Evolutionary conservation across 1,284 basidiomycete genomes (phyloP).

Genomic region (Papiliotrema terrestris): DNA sequence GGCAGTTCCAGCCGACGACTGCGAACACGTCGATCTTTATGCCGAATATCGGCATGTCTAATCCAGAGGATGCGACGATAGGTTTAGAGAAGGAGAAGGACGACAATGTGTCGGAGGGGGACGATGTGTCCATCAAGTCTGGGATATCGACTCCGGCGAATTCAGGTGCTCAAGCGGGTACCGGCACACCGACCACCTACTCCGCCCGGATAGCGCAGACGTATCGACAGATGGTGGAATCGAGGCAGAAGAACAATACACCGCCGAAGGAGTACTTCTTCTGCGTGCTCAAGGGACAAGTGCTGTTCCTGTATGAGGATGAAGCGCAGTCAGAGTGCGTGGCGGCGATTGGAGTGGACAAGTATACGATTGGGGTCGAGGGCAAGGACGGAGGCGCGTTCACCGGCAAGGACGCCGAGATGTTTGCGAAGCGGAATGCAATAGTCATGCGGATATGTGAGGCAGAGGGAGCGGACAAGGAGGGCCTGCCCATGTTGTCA

Average conservation of each 20-base stretch:
- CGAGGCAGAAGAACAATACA: conserved; percentile 62
- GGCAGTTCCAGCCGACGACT: conserved; percentile 63
- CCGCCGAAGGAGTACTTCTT: conserved; percentile 85
- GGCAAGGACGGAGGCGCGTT: conserved; percentile 56
- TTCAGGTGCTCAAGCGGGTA: not conserved
- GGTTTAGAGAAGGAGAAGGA: not conserved
- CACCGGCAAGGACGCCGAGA: conserved; percentile 58
- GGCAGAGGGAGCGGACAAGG: conserved; percentile 23
- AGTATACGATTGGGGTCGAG: conserved; percentile 69
- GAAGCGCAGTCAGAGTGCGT: conserved; percentile 81
- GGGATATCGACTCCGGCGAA: conserved; percentile 52
- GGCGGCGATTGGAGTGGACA: conserved; percentile 70
- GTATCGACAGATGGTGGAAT: conserved; percentile 43
- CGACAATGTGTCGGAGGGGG: not conserved
- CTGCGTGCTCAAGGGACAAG: conserved; percentile 78
- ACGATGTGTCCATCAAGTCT: conserved; percentile 4
- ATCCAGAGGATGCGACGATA: not conserved
- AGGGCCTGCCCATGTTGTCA: conserved; percentile 22
- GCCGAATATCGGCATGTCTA: conserved; percentile 49
- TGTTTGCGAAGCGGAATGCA: conserved; percentile 82
- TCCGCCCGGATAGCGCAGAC: conserved; percentile 32
- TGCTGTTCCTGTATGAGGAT: conserved; percentile 87
- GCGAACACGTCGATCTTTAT: conserved; percentile 51
- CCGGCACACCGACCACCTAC: conserved; percentile 34
- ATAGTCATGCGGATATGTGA: conserved; percentile 58